Evolutionary conservation across 148 eudicot genomes (phyloP).

Genomic region (Camellia japonica): DNA sequence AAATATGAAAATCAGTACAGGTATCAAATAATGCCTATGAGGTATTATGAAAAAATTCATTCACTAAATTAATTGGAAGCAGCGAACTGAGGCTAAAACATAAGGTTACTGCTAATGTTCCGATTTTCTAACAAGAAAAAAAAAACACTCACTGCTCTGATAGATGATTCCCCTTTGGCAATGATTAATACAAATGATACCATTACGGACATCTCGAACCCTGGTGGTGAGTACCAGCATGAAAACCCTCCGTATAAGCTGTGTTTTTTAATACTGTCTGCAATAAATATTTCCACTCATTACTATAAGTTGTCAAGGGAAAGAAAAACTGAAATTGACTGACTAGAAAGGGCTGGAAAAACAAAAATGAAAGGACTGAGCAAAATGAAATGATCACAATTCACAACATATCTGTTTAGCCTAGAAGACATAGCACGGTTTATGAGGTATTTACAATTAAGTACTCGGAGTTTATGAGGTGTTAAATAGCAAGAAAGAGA

Average conservation of each 20-base stretch:
- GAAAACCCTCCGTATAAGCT: conserved; percentile 76
- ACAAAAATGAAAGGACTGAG: not conserved
- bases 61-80: not conserved
- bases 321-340: not conserved
- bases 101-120: not conserved
- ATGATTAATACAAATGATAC: not conserved
- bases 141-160: not conserved
- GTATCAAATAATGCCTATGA: not conserved
- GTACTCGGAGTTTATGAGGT: not conserved
- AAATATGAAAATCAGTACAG: not conserved
- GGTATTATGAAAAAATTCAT: not conserved
- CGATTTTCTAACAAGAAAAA: not conserved
- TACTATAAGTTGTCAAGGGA: not conserved
- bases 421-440: not conserved
- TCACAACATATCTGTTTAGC: not conserved
- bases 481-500: conserved; percentile 3
- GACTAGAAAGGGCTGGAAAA: not conserved
- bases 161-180: not conserved
- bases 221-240: conserved; percentile 38
- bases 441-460: too few species aligned
- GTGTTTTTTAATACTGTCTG: conserved; percentile 71
- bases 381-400: not conserved
- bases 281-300: not conserved
- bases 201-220: conserved; percentile 21
- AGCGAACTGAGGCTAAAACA: not conserved